phyloP scores from a whole-genome alignment of 345 rosid genomes.

The Syzygium aqueum region DNA sequence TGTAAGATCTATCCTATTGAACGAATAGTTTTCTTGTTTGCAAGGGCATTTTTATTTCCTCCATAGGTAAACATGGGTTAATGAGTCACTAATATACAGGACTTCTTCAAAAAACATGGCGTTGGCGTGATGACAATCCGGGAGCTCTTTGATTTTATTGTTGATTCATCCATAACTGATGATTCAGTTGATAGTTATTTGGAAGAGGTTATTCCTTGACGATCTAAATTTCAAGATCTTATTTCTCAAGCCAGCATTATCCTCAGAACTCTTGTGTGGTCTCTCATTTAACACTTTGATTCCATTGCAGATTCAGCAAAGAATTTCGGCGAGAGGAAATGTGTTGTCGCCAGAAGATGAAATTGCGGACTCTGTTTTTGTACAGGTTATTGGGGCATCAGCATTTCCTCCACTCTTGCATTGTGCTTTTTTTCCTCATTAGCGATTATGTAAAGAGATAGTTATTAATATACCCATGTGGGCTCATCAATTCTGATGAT shows the following conservation, averaged over 20 bases:
- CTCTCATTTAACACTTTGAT: neutral
- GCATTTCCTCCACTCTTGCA: neutral
- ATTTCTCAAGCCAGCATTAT: neutral
- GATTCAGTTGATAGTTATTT: conserved; percentile 69
- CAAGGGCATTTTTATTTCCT: neutral
- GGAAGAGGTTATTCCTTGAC: conserved; percentile 52
- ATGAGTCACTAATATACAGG: conserved; percentile 27
- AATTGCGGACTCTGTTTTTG: conserved; percentile 85
- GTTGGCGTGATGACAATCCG: conserved; percentile 92
- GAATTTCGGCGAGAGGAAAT: conserved; percentile 56
- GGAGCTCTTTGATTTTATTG: conserved; percentile 91
- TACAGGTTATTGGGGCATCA: conserved; percentile 50
- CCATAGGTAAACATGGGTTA: neutral
- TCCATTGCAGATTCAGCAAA: conserved; percentile 58
- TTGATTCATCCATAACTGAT: conserved; percentile 80
- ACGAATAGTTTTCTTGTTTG: neutral
- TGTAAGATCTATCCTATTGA: conserved; percentile 33
- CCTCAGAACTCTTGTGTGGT: neutral
- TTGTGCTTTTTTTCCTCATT: neutral
- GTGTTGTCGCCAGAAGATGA: conserved; percentile 68
- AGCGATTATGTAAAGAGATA: neutral
- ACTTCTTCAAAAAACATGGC: conserved; percentile 82
- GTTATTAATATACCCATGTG: neutral
- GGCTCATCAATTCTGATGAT: neutral
- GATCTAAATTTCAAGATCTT: neutral